phyloP scores from a whole-genome alignment of 2,329 filamentous ascomycete species.

The Apiospora koreana region DNA sequence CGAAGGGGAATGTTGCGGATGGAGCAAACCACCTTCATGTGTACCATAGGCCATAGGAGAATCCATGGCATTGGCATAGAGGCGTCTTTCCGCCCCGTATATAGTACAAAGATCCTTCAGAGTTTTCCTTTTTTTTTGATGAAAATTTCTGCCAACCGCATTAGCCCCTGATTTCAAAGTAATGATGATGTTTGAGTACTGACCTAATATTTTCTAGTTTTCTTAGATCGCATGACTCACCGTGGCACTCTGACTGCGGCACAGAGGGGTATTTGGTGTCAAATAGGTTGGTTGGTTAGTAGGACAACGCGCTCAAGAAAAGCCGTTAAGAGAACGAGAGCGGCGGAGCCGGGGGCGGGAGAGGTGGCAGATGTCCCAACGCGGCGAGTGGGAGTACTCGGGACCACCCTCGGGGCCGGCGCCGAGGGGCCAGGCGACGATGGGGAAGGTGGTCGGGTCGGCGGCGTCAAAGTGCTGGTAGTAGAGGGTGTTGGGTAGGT shows the following conservation, averaged over 20 bases:
- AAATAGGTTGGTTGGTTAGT: background rate
- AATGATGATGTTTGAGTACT: background rate
- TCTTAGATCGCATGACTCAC: background rate
- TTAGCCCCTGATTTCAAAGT: background rate
- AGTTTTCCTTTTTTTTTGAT: slow-evolving; percentile 4
- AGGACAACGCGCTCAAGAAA: background rate
- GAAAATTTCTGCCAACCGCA: background rate
- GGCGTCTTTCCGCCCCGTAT: slow-evolving; percentile 16
- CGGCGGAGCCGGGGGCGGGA: slow-evolving; percentile 8
- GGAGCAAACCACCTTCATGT: slow-evolving; percentile 21
- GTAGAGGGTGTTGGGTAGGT: background rate
- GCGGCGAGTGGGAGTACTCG: slow-evolving; percentile 31
- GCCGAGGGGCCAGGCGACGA: slow-evolving; percentile 41
- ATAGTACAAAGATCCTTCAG: slow-evolving; percentile 15
- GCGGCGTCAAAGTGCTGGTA: background rate
- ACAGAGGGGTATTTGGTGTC: background rate
- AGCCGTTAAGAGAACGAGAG: background rate
- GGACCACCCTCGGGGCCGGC: slow-evolving; percentile 41
- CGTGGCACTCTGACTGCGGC: background rate
- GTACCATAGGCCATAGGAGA: slow-evolving; percentile 28
- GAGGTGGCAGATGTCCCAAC: slow-evolving; percentile 11
- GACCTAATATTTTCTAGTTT: background rate
- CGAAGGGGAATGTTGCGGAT: slow-evolving; percentile 14
- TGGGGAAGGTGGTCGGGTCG: slow-evolving; percentile 17
- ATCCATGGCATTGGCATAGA: slow-evolving; percentile 15